Evolutionary conservation across 2,329 filamentous ascomycete species (phyloP), one percentile per base, ranked within the genome.

Genomic region (Diplodia scrobiculata): DNA sequence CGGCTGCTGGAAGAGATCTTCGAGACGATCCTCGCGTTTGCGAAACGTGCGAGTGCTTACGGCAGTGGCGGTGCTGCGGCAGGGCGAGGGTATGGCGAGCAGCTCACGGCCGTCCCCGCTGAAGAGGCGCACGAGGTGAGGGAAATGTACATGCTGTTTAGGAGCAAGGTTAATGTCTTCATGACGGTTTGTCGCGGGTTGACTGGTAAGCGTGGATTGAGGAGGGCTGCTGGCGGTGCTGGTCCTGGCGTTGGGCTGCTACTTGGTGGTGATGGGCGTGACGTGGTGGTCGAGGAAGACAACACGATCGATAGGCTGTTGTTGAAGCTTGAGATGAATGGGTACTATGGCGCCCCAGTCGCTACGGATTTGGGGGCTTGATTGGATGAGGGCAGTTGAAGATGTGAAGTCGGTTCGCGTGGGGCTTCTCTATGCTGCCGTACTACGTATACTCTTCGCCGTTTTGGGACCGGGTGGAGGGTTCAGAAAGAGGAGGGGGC

Each of bases 1-100:
- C 85, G 84, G 47, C 79, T 96, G 0, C 79, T 97, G 0, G 90
- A 96, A 68, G 89, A 90, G 19, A 90, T 94, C 1, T 94, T 96
- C 69, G 81, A 82, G 0, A 77, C 86, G 0, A 84, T 96, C n/a
- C 79, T 97, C 11, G 80, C 83, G 13, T 95, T 95, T 73, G 87
- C 88, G 11, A 66, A 67, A 54, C 9, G 53, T 5, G 62, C 72
- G 69, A 68, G 71, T 52, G 34, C 34, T 7, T 36, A 36, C 34
- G 10, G 9, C 34, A 11, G 34, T 36, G 34, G 34, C 34, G 34
- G 34, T 36, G 34, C 34, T 36, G 34, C 10, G 34, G 34, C 34
- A 7, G 9, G 34, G 7, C 9, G 34, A 36, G 7, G 10, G 34
- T 7, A 10, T 2, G 34, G 34, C 34, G 34, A 36, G 10, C 34